phyloP scores from a whole-genome alignment of 805 yeast species.

The Metschnikowia arizonensis region DNA sequence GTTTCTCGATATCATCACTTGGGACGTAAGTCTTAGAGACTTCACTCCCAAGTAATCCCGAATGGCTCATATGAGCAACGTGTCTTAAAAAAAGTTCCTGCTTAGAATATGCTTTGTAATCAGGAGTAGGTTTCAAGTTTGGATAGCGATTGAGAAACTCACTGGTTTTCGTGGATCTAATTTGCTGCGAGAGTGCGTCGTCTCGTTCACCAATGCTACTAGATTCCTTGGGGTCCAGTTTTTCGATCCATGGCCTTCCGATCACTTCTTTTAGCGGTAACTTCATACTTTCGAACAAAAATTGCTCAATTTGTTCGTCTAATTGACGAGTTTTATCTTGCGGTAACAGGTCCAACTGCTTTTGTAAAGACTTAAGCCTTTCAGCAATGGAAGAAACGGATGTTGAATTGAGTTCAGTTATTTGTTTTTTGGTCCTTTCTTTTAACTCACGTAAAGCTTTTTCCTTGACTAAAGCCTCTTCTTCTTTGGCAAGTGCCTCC shows the following conservation, averaged over 20 bases:
- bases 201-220: constrained; percentile 8
- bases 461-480: constrained; percentile 34
- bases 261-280: constrained; percentile 28
- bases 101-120: constrained; percentile 61
- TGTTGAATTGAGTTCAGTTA: constrained; percentile 32
- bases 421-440: constrained; percentile 23
- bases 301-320: constrained; percentile 39
- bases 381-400: constrained; percentile 30
- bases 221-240: neutral
- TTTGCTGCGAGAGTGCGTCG: constrained; percentile 13
- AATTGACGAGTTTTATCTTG: constrained; percentile 34
- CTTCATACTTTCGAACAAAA: constrained; percentile 30
- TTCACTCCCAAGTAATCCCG: constrained; percentile 61
- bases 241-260: constrained; percentile 34
- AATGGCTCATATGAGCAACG: constrained; percentile 51
- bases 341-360: constrained; percentile 27
- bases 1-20: constrained; percentile 57
- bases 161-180: constrained; percentile 31
- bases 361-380: constrained; percentile 29
- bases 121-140: constrained; percentile 55
- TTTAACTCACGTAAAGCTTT: constrained; percentile 34
- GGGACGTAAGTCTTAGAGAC: constrained; percentile 66
- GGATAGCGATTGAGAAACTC: constrained; percentile 47
- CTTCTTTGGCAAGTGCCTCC: constrained; percentile 42
- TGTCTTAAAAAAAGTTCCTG: constrained; percentile 79